Conservation (phyloP, 768 basidiomycete genomes). For the Suillus luteus region DNA sequence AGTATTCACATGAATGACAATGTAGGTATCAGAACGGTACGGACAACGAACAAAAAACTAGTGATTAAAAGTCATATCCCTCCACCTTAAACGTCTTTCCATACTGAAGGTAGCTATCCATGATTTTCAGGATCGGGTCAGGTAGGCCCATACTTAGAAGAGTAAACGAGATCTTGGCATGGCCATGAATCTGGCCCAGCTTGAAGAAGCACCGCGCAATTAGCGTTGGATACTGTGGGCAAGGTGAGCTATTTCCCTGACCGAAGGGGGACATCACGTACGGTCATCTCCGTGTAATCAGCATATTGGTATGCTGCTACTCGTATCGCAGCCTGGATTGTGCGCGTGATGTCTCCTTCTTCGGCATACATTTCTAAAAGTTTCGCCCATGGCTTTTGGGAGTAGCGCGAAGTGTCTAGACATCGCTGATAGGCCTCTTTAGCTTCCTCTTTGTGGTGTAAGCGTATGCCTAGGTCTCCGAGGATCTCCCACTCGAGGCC, state of each 20-base stretch:
- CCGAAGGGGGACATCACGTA: slow-evolving; percentile 41
- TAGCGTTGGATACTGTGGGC: slow-evolving; percentile 78
- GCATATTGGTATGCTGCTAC: slow-evolving; percentile 91
- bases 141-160: slow-evolving; percentile 93
- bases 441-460: slow-evolving; percentile 97
- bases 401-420: slow-evolving; percentile 83
- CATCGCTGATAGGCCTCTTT: slow-evolving; percentile 98
- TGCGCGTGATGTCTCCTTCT: slow-evolving; percentile 90
- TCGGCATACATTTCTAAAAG: slow-evolving; percentile 96
- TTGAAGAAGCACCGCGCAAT: slow-evolving; percentile 93
- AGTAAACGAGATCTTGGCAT: slow-evolving; percentile 92
- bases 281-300: slow-evolving; percentile 88
- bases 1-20: slow-evolving; percentile 4
- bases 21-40: neutral
- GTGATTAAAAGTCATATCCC: slow-evolving; percentile 72
- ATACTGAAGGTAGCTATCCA: slow-evolving; percentile 90
- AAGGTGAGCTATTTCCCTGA: slow-evolving; percentile 6
- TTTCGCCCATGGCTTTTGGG: slow-evolving; percentile 90
- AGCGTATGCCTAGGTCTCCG: slow-evolving; percentile 88
- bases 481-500: slow-evolving; percentile 98
- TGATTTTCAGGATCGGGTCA: slow-evolving; percentile 85
- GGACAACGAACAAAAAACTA: slow-evolving; percentile 1
- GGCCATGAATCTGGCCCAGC: slow-evolving; percentile 89
- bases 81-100: slow-evolving; percentile 88
- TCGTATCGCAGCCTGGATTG: slow-evolving; percentile 89